Conservation (phyloP, 495 filamentous ascomycete species). For the Sordaria brevicollis region DNA sequence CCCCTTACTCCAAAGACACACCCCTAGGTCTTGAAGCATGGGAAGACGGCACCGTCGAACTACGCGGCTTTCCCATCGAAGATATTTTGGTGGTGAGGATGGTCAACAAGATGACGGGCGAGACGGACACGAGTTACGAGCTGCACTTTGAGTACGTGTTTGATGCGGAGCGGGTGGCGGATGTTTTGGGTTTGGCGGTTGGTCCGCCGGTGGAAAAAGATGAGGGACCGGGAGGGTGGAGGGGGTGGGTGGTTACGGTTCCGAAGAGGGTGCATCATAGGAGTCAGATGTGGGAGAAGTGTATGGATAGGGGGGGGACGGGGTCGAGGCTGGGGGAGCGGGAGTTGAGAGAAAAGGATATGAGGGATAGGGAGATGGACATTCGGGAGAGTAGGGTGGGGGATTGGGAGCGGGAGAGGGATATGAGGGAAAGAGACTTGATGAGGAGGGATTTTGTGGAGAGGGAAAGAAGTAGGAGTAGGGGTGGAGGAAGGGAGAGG, state of each 20-base stretch:
- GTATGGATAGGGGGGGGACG: background rate
- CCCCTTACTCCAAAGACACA: background rate
- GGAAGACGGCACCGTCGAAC: background rate
- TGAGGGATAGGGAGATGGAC: background rate
- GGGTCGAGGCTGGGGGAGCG: background rate
- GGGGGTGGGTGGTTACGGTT: background rate
- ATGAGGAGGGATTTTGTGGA: background rate
- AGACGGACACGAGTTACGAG: background rate
- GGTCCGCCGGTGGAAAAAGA: background rate
- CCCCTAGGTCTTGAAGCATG: background rate
- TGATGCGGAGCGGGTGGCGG: background rate
- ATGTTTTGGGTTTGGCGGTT: background rate
- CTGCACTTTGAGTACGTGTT: background rate
- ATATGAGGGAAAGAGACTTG: background rate
- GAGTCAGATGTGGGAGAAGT: background rate
- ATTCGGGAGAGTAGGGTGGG: background rate
- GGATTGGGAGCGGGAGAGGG: background rate
- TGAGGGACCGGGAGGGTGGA: background rate
- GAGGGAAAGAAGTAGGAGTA: background rate
- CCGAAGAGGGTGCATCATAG: background rate
- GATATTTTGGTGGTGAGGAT: background rate
- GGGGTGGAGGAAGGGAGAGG: background rate
- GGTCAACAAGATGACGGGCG: background rate
- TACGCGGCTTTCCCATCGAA: background rate
- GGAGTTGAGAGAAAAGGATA: background rate